Evolutionary conservation across 2,329 filamentous ascomycete species (phyloP).

Genomic region (Fusarium redolens): DNA sequence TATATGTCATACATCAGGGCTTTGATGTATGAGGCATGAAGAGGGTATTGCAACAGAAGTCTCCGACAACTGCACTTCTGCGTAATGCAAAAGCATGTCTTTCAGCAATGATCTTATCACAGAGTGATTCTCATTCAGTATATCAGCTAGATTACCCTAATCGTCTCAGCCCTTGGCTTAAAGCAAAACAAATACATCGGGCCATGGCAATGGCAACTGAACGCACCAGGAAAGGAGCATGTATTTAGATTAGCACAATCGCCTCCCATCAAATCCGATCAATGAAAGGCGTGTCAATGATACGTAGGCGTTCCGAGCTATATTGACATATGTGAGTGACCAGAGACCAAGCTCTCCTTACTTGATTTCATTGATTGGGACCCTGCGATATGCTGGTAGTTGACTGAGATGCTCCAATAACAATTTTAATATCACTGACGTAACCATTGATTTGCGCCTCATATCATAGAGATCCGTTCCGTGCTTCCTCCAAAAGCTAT

Average conservation of each 20-base stretch:
- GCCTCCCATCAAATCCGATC: not conserved
- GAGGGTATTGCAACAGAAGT: not conserved
- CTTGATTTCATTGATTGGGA: not conserved
- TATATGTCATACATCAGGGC: not conserved
- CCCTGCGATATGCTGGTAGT: not conserved
- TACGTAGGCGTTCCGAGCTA: not conserved
- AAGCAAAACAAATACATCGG: not conserved
- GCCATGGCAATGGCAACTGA: not conserved
- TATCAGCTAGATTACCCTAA: not conserved
- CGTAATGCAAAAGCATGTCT: not conserved
- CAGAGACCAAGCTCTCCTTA: not conserved
- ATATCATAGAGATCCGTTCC: not conserved
- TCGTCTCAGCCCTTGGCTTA: not conserved
- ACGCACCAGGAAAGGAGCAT: not conserved
- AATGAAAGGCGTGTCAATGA: not conserved
- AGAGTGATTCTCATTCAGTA: not conserved
- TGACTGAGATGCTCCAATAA: not conserved
- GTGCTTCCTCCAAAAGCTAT: not conserved
- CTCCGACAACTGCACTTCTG: not conserved
- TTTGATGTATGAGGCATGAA: no score
- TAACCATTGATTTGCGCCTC: not conserved
- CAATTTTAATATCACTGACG: constrained; percentile 24
- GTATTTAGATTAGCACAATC: not conserved
- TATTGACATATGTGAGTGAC: not conserved
- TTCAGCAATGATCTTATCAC: not conserved